These are phyloP conservation scores for Annulohypoxylon maeteangense DNA, from an alignment of 495 filamentous ascomycete genomes.

Conservation along the genomic window DNA sequence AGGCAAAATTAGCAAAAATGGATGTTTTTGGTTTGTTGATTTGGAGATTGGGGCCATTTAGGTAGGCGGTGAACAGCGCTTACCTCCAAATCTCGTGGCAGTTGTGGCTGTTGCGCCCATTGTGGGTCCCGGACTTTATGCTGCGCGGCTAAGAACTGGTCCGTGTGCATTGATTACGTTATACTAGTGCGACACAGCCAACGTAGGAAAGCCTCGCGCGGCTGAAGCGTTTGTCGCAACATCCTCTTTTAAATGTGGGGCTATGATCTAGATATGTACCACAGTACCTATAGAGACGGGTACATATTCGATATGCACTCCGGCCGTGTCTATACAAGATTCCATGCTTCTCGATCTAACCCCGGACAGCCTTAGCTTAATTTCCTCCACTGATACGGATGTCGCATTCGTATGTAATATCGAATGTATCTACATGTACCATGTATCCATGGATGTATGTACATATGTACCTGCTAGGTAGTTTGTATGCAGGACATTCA, in stretches of 20 bases:
- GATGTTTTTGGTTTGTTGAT: slow-evolving; percentile 13
- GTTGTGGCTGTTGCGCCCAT: neutral
- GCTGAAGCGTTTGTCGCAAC: slow-evolving; percentile 41
- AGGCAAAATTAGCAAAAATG: slow-evolving; percentile 29
- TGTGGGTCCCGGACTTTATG: neutral
- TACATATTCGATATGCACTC: neutral
- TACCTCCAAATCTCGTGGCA: neutral
- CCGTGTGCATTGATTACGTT: slow-evolving; percentile 19
- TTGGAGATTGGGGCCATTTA: slow-evolving; percentile 23
- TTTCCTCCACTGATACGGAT: slow-evolving; percentile 33
- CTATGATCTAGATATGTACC: neutral
- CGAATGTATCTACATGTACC: neutral
- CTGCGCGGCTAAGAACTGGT: slow-evolving; percentile 29
- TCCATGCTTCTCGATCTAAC: neutral
- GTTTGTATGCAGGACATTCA: slow-evolving; percentile 39
- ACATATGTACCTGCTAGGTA: neutral
- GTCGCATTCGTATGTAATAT: slow-evolving; percentile 19
- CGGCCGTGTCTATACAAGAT: slow-evolving; percentile 15
- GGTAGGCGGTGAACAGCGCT: slow-evolving; percentile 39
- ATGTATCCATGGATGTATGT: neutral
- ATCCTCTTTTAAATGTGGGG: slow-evolving; percentile 12
- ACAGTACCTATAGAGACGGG: neutral
- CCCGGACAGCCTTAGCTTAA: slow-evolving; percentile 26
- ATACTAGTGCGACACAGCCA: slow-evolving; percentile 30
- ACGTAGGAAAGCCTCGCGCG: slow-evolving; percentile 30